Conservation (phyloP, 2,329 filamentous ascomycete genomes). For the Apiospora marii region DNA sequence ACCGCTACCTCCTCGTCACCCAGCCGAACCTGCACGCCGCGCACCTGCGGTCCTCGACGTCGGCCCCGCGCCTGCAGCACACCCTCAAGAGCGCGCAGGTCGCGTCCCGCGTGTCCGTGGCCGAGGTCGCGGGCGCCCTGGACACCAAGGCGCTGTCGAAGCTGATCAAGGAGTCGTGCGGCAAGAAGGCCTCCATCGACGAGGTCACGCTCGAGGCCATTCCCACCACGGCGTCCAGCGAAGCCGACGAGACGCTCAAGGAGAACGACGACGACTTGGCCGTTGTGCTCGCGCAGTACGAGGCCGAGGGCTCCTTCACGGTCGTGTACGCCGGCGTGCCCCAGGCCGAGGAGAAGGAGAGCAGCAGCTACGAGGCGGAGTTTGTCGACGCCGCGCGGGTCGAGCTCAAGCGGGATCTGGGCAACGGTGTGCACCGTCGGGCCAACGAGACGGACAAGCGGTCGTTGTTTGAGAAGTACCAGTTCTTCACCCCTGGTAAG, state of each 20-base stretch:
- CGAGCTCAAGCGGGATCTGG: conserved; percentile 73
- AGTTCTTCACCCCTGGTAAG: conserved; percentile 89
- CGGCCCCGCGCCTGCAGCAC: conserved; percentile 58
- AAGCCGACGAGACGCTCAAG: conserved; percentile 44
- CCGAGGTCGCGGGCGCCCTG: conserved; percentile 64
- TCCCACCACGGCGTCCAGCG: conserved; percentile 43
- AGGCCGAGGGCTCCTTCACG: conserved; percentile 65
- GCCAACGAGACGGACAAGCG: conserved; percentile 54
- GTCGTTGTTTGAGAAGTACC: conserved; percentile 87
- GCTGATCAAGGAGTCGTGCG: conserved; percentile 58
- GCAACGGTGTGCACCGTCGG: conserved; percentile 44
- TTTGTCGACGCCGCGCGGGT: conserved; percentile 71
- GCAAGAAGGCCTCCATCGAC: conserved; percentile 46
- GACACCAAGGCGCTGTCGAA: conserved; percentile 50
- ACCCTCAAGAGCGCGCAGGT: conserved; percentile 47
- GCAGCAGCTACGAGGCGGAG: conserved; percentile 65
- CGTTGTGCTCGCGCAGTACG: conserved; percentile 52
- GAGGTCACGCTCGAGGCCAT: conserved; percentile 52
- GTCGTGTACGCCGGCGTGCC: conserved; percentile 78
- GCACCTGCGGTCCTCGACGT: conserved; percentile 66
- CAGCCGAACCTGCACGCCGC: conserved; percentile 77
- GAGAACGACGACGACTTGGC: conserved; percentile 62
- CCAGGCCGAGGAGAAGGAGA: conserved; percentile 33
- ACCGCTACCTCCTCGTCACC: conserved; percentile 78
- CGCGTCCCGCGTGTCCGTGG: conserved; percentile 54